Conservation (phyloP, 2,329 filamentous ascomycete species). For the Penicillium sp. region DNA sequence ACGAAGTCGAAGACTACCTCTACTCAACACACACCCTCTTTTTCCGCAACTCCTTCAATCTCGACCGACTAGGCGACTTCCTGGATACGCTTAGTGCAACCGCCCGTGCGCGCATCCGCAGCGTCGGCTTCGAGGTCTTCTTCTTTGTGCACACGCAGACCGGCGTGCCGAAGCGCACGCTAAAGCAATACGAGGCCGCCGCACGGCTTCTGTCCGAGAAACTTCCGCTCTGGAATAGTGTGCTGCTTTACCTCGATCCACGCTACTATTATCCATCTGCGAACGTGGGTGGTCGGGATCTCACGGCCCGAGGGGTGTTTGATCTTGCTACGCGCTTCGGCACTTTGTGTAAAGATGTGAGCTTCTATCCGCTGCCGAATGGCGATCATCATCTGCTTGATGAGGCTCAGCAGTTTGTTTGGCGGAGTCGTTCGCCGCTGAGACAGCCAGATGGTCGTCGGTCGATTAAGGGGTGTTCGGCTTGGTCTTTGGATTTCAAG, state of each 20-base stretch:
- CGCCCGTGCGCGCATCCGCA: conserved; percentile 33
- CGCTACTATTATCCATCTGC: conserved; percentile 35
- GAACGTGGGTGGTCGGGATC: conserved; percentile 29
- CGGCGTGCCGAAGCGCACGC: conserved; percentile 35
- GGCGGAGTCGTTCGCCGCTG: conserved; percentile 11
- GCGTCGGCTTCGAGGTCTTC: conserved; percentile 39
- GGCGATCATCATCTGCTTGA: conserved; percentile 29
- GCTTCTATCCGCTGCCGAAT: conserved; percentile 34
- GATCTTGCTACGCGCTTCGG: conserved; percentile 34
- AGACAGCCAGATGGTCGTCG: neutral
- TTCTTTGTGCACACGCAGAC: conserved; percentile 39
- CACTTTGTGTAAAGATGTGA: conserved; percentile 27
- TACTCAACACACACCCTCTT: conserved; percentile 39
- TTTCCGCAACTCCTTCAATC: conserved; percentile 37
- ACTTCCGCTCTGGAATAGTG: conserved; percentile 28
- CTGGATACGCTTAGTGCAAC: conserved; percentile 36
- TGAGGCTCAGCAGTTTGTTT: conserved; percentile 24
- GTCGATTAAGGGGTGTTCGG: conserved; percentile 6
- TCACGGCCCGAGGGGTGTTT: conserved; percentile 32
- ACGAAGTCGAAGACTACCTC: conserved; percentile 37
- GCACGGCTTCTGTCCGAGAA: conserved; percentile 26
- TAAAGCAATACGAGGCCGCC: conserved; percentile 34
- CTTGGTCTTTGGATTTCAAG: conserved; percentile 8
- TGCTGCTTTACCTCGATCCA: conserved; percentile 38
- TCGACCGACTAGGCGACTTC: conserved; percentile 32